Evolutionary conservation across 805 yeast genomes (phyloP).

Genomic region (Saturnispora diversa): DNA sequence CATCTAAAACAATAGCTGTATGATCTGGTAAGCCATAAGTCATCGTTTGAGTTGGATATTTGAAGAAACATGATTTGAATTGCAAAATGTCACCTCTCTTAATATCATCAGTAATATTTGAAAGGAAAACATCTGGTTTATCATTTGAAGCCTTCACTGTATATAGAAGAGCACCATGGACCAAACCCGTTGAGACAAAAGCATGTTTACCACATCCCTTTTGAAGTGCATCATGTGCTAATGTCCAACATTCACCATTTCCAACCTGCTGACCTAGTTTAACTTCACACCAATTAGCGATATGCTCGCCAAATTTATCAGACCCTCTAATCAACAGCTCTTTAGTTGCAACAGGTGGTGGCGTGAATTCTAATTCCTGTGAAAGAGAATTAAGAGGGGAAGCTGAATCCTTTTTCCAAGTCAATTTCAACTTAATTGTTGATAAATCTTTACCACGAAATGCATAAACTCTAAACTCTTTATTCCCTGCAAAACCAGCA

Average conservation of each 20-base stretch:
- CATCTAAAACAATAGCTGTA: conserved; percentile 35
- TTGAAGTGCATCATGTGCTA: conserved; percentile 45
- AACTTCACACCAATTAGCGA: conserved; percentile 48
- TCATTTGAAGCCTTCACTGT: conserved; percentile 14
- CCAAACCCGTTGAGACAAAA: conserved; percentile 39
- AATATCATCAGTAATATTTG: conserved; percentile 33
- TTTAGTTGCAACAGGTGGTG: conserved; percentile 38
- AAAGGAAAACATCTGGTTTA: conserved; percentile 17
- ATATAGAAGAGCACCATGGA: conserved; percentile 37
- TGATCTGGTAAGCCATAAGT: conserved; percentile 48
- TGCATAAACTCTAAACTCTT: conserved; percentile 29
- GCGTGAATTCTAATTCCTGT: conserved; percentile 28
- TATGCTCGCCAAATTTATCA: conserved; percentile 40
- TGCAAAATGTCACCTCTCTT: conserved; percentile 52
- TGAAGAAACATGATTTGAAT: conserved; percentile 35
- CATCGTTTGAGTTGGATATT: conserved; percentile 29
- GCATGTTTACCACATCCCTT: conserved; percentile 54
- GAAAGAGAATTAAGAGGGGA: conserved; percentile 22
- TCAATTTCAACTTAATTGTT: conserved; percentile 28
- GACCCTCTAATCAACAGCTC: conserved; percentile 30
- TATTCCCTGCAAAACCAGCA: conserved; percentile 24
- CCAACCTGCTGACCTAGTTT: conserved; percentile 42
- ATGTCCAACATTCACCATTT: conserved; percentile 55
- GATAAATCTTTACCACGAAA: conserved; percentile 39
- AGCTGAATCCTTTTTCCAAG: conserved; percentile 32